These are phyloP conservation scores for Daldinia childiae DNA, from an alignment of 495 filamentous ascomycete species.

Conservation along the genomic window DNA sequence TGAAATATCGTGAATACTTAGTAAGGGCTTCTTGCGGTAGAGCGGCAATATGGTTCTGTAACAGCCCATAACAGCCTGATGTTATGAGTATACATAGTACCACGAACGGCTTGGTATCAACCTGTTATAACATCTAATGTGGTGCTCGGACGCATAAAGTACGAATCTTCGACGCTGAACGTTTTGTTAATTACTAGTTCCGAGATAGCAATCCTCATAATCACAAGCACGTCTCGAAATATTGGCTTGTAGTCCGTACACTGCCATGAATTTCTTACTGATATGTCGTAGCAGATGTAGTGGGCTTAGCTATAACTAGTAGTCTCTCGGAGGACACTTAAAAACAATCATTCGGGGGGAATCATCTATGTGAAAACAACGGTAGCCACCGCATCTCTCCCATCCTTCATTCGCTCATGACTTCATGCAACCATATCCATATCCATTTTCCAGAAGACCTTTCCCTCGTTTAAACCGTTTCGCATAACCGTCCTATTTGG, in stretches of 20 bases:
- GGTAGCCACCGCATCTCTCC: conserved; percentile 24
- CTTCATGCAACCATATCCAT: conserved; percentile 34
- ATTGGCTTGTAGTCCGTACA: not conserved
- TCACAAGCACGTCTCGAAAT: conserved; percentile 1
- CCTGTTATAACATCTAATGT: too few relatives aligned
- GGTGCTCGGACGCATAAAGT: too few relatives aligned
- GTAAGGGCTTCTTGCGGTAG: too few relatives aligned
- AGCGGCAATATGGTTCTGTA: too few relatives aligned
- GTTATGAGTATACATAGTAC: too few relatives aligned
- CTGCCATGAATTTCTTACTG: not conserved
- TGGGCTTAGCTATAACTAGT: not conserved
- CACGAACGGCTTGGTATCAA: too few relatives aligned
- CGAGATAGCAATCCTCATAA: not conserved
- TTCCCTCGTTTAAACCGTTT: conserved; percentile 7
- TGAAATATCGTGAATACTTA: too few relatives aligned
- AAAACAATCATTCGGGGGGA: conserved; percentile 30
- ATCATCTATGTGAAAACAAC: conserved; percentile 38
- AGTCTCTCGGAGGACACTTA: conserved; percentile 3
- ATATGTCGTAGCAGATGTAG: not conserved
- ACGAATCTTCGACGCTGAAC: too few relatives aligned
- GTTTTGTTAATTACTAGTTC: too few relatives aligned
- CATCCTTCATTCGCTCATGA: conserved; percentile 38
- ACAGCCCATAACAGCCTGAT: too few relatives aligned
- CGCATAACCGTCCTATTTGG: conserved; percentile 25
- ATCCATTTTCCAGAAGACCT: conserved; percentile 7